Percentiles rank a stretch among this genome's conserved stretches.
Conservation (phyloP, 306 rosid species). For the Acacia melanoxylon region DNA sequence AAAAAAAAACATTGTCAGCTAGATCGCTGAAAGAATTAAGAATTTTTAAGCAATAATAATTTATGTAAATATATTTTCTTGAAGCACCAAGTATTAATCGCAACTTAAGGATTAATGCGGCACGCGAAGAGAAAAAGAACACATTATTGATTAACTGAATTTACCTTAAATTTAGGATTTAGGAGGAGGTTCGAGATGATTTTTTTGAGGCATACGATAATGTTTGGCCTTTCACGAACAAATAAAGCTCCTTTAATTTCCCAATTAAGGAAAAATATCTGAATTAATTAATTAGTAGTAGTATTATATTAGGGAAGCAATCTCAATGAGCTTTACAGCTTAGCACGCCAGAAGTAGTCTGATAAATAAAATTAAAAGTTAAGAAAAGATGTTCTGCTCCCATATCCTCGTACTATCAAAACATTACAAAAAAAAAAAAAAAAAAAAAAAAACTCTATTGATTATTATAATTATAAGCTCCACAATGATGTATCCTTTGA, state of each 20-base stretch:
- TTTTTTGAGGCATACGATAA: background rate
- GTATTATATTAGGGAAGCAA: background rate
- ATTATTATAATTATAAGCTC: too few relatives aligned
- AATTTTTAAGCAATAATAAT: too few relatives aligned
- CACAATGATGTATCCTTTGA: too few relatives aligned
- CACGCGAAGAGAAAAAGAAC: background rate
- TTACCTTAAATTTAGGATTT: background rate
- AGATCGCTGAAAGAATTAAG: too few relatives aligned
- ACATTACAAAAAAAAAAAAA: too few relatives aligned
- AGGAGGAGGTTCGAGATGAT: background rate
- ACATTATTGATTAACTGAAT: background rate
- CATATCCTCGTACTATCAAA: conserved; percentile 25
- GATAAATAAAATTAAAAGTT: background rate
- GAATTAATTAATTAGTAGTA: background rate
- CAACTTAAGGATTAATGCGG: background rate
- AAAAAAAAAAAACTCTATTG: background rate
- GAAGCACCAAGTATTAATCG: background rate
- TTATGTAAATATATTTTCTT: too few relatives aligned
- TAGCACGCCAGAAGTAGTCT: background rate
- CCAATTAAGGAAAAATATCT: background rate
- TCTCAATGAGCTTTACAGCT: conserved; percentile 25
- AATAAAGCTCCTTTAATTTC: background rate
- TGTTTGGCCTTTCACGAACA: background rate
- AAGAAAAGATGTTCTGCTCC: background rate
- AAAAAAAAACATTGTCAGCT: too few relatives aligned